phyloP scores from a whole-genome alignment of 2,329 filamentous ascomycete genomes.

The Macrophomina pseudophaseolina region DNA sequence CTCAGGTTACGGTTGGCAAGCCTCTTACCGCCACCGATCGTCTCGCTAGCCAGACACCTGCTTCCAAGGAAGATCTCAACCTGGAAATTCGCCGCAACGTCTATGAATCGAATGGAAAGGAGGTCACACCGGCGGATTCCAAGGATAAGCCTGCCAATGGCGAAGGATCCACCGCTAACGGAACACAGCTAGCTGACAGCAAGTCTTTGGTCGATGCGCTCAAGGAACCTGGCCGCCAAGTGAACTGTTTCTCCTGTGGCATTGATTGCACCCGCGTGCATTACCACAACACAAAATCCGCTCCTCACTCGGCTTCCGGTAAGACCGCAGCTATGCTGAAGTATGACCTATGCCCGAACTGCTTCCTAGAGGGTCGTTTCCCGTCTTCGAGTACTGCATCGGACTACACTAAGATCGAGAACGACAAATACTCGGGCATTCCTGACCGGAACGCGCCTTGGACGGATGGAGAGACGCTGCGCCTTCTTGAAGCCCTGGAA shows the following conservation, averaged over 20 bases:
- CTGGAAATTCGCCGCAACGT: conserved; percentile 94
- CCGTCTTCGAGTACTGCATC: conserved; percentile 77
- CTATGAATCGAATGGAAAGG: conserved; percentile 90
- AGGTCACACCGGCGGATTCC: conserved; percentile 72
- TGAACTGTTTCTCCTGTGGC: conserved; percentile 89
- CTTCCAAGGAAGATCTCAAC: conserved; percentile 80
- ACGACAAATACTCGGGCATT: conserved; percentile 78
- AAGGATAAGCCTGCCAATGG: conserved; percentile 65
- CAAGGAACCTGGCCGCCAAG: conserved; percentile 67
- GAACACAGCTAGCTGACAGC: conserved; percentile 63
- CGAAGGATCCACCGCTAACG: conserved; percentile 71
- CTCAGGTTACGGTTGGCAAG: conserved; percentile 65
- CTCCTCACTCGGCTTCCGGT: conserved; percentile 51
- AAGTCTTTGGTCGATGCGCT: conserved; percentile 66
- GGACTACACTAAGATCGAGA: conserved; percentile 89
- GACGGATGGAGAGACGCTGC: conserved; percentile 88
- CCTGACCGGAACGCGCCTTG: conserved; percentile 85
- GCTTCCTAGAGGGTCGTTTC: conserved; percentile 83
- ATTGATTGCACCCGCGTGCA: conserved; percentile 81
- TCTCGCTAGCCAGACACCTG: conserved; percentile 67
- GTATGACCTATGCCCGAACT: conserved; percentile 89
- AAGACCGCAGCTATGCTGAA: conserved; percentile 67
- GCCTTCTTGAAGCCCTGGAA: conserved; percentile 88
- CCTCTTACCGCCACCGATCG: conserved; percentile 72
- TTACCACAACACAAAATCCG: conserved; percentile 71